phyloP scores from a whole-genome alignment of 2,329 filamentous ascomycete genomes.

The Polychaeton citri region DNA sequence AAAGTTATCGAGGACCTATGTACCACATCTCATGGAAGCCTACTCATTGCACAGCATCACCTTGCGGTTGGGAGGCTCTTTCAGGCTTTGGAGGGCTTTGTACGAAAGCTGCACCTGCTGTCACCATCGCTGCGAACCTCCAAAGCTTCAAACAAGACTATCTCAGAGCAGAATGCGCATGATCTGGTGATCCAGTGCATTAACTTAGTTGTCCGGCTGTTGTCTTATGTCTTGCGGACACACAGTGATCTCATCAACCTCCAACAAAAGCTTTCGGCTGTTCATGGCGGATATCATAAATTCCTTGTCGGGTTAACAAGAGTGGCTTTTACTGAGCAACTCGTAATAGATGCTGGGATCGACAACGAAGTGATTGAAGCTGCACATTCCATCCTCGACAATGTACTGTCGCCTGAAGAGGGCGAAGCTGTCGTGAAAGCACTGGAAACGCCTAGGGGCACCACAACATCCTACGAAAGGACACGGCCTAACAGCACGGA shows the following conservation, averaged over 20 bases:
- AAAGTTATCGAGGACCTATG: constrained; percentile 44
- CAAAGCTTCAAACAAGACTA: constrained; percentile 4
- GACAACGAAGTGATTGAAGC: constrained; percentile 66
- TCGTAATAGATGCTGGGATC: constrained; percentile 64
- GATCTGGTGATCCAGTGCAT: constrained; percentile 35
- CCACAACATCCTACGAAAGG: constrained; percentile 1
- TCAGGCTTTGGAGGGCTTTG: constrained; percentile 58
- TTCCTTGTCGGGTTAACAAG: constrained; percentile 70
- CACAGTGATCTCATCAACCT: constrained; percentile 52
- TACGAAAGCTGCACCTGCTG: constrained; percentile 45
- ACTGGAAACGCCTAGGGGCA: constrained; percentile 25
- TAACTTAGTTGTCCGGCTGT: constrained; percentile 46
- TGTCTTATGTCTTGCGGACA: constrained; percentile 18
- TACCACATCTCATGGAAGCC: constrained; percentile 46
- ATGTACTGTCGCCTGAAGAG: constrained; percentile 68
- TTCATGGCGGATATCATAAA: constrained; percentile 64
- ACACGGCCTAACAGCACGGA: constrained; percentile 1
- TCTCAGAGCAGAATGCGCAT: constrained; percentile 19
- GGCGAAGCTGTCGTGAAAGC: constrained; percentile 45
- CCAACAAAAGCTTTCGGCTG: constrained; percentile 54
- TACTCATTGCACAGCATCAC: constrained; percentile 54
- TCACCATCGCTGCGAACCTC: constrained; percentile 8
- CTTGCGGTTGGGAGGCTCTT: constrained; percentile 63
- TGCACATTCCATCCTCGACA: constrained; percentile 69
- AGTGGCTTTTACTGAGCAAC: constrained; percentile 71